phyloP scores from a whole-genome alignment of 768 basidiomycete species.

The Boletus speciosus region DNA sequence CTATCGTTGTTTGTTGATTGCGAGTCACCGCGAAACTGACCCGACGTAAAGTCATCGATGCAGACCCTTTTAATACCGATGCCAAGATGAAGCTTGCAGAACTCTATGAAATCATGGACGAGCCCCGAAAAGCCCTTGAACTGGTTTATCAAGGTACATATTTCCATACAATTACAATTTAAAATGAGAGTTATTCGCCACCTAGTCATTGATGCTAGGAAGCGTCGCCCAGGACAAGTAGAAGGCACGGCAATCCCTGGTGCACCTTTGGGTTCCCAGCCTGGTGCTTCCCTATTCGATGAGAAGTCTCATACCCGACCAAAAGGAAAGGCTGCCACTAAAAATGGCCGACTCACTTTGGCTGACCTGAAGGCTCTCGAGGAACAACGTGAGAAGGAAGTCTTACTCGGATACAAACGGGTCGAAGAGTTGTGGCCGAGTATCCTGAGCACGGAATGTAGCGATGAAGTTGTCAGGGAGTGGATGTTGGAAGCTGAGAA shows the following conservation, averaged over 20 bases:
- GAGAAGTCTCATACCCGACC: constrained; percentile 44
- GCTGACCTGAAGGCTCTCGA: constrained; percentile 64
- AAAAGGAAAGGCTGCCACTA: constrained; percentile 30
- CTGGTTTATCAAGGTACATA: constrained; percentile 48
- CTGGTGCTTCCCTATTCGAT: constrained; percentile 56
- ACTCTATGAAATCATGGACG: constrained; percentile 76
- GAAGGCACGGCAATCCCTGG: constrained; percentile 13
- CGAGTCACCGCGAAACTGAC: constrained; percentile 17
- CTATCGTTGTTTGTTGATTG: background rate
- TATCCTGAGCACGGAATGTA: constrained; percentile 42
- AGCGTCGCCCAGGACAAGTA: constrained; percentile 35
- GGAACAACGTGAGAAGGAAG: constrained; percentile 62
- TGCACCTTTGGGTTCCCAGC: constrained; percentile 11
- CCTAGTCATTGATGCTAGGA: constrained; percentile 59
- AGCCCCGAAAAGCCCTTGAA: background rate
- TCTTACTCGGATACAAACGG: constrained; percentile 51
- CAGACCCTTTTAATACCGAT: constrained; percentile 73
- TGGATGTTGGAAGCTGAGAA: constrained; percentile 85
- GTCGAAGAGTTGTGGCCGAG: constrained; percentile 60
- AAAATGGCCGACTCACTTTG: constrained; percentile 46
- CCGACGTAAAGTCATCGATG: constrained; percentile 54
- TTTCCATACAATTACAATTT: background rate
- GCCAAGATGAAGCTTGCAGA: constrained; percentile 89
- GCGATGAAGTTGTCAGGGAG: constrained; percentile 53
- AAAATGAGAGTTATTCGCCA: constrained; percentile 47